Evolutionary conservation across 2,329 filamentous ascomycete species (phyloP).

Genomic region (Diaporthe capsici): DNA sequence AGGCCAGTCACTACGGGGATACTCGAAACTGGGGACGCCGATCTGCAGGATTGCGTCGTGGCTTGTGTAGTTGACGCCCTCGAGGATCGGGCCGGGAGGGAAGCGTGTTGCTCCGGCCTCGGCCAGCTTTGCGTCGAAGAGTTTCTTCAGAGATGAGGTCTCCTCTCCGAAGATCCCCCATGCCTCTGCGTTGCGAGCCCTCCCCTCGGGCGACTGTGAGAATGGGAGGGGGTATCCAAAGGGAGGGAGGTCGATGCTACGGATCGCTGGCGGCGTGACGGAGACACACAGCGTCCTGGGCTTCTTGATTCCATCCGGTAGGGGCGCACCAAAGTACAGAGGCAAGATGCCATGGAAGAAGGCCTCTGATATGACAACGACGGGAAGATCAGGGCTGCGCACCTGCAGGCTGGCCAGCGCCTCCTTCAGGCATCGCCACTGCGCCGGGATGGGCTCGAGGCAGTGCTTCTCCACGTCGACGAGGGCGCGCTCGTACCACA

Average conservation of each 20-base stretch:
- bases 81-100: constrained; percentile 47
- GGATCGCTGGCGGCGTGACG: constrained; percentile 55
- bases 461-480: constrained; percentile 51
- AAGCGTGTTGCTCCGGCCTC: constrained; percentile 48
- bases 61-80: constrained; percentile 53
- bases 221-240: constrained; percentile 50
- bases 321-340: constrained; percentile 49
- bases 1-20: constrained; percentile 55
- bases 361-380: constrained; percentile 53
- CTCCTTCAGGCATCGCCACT: constrained; percentile 51
- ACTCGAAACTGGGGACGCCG: constrained; percentile 55
- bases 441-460: constrained; percentile 51
- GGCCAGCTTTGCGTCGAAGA: constrained; percentile 48
- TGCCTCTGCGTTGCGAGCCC: constrained; percentile 44
- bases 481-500: constrained; percentile 50
- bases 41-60: constrained; percentile 54
- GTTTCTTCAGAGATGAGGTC: constrained; percentile 45
- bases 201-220: constrained; percentile 48
- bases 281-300: constrained; percentile 52
- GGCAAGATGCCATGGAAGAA: constrained; percentile 55
- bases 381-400: constrained; percentile 41
- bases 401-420: constrained; percentile 47
- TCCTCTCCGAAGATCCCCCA: constrained; percentile 51
- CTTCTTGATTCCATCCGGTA: constrained; percentile 44
- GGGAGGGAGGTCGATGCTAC: constrained; percentile 53